Evolutionary conservation across 768 basidiomycete genomes (phyloP).

Genomic region (Auricularia heimuer): DNA sequence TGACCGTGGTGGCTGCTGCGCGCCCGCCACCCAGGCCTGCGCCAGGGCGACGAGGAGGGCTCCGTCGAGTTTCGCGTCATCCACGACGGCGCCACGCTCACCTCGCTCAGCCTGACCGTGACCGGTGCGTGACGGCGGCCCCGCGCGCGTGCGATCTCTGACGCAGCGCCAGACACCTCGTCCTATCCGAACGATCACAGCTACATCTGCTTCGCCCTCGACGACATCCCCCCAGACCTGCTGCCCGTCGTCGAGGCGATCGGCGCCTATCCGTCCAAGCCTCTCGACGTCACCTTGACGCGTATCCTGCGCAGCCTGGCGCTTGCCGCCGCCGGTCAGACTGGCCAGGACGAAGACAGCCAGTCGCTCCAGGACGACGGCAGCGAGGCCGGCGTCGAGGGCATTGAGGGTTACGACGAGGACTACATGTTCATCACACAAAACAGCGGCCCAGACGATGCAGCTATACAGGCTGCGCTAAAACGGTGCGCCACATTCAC

Average conservation of each 20-base stretch:
- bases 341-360: conserved; percentile 10
- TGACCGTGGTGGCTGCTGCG: background rate
- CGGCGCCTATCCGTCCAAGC: conserved; percentile 28
- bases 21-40: conserved; percentile 29
- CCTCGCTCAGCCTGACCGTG: conserved; percentile 35
- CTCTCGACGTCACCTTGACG: conserved; percentile 37
- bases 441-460: conserved; percentile 19
- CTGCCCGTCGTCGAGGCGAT: conserved; percentile 36
- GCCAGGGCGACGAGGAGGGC: conserved; percentile 53
- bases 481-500: conserved; percentile 13
- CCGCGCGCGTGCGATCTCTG: background rate
- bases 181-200: conserved; percentile 55
- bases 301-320: conserved; percentile 31
- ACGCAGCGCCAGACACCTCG: conserved; percentile 42
- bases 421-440: conserved; percentile 29
- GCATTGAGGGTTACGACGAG: conserved; percentile 27
- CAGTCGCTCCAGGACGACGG: conserved; percentile 8
- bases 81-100: conserved; percentile 23
- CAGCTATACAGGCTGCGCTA: conserved; percentile 10
- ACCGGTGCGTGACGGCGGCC: conserved; percentile 30
- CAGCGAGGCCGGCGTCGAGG: conserved; percentile 25
- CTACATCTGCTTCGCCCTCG: conserved; percentile 45
- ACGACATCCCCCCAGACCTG: conserved; percentile 33
- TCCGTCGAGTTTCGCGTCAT: conserved; percentile 40
- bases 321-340: conserved; percentile 4